These are phyloP conservation scores for Colletotrichum paranaense DNA, from an alignment of 2,329 filamentous ascomycete genomes.

Conservation along the genomic window DNA sequence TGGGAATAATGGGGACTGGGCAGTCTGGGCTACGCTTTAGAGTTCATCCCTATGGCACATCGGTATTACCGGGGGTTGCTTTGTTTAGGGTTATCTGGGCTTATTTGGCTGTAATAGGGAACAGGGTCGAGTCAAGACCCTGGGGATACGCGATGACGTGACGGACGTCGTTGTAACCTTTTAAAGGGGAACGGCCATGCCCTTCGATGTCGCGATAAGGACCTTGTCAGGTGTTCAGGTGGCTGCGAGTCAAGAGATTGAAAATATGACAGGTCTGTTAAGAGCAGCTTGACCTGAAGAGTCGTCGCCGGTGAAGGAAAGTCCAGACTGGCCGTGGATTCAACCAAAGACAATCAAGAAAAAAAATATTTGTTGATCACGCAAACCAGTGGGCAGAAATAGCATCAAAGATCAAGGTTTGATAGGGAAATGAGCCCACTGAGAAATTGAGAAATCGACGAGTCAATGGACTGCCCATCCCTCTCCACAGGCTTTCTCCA, in stretches of 20 bases:
- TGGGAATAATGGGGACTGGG: no score
- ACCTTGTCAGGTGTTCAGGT: neutral
- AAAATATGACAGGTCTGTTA: neutral
- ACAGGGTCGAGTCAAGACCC: slow-evolving; percentile 15
- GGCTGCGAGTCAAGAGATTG: slow-evolving; percentile 7
- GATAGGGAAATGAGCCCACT: neutral
- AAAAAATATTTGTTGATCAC: neutral
- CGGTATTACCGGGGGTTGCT: slow-evolving; percentile 19
- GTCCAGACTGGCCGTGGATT: neutral
- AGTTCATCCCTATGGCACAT: neutral
- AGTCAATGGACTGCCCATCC: neutral
- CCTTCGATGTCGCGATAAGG: neutral
- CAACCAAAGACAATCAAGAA: neutral
- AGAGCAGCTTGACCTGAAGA: neutral
- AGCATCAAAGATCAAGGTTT: neutral
- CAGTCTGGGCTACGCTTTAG: neutral
- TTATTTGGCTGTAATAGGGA: neutral
- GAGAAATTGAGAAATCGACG: neutral
- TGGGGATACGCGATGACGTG: slow-evolving; percentile 18
- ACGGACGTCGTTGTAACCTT: neutral
- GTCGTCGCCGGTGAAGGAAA: neutral
- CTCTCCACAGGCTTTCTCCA: neutral
- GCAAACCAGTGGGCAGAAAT: neutral
- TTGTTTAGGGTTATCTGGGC: neutral
- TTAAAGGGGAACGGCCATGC: neutral